phyloP scores from a whole-genome alignment of 2,329 filamentous ascomycete genomes.

The Magnaporthiopsis incrustans region DNA sequence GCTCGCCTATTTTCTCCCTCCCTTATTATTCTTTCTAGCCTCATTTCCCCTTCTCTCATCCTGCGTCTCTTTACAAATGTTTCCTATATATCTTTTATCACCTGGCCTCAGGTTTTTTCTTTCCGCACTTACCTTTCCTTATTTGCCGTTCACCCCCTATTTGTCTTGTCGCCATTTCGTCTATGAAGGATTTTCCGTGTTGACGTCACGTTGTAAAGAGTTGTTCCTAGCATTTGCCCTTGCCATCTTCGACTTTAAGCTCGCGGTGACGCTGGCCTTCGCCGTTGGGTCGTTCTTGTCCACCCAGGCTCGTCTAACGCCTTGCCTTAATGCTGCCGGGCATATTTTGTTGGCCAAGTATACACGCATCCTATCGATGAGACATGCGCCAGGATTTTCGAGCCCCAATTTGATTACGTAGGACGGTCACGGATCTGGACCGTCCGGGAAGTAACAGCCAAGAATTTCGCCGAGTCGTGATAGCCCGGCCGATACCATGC shows the following conservation, averaged over 20 bases:
- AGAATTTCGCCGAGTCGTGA: not conserved
- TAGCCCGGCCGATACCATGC: too few species aligned
- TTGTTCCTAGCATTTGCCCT: not conserved
- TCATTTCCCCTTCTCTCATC: not conserved
- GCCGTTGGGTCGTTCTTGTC: not conserved
- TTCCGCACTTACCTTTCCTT: not conserved
- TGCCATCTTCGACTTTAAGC: not conserved
- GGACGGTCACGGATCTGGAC: not conserved
- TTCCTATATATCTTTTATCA: not conserved
- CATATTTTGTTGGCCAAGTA: not conserved
- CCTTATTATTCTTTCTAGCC: not conserved
- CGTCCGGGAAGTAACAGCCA: not conserved
- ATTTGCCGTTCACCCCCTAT: not conserved
- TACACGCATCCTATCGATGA: not conserved
- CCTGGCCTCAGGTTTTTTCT: not conserved
- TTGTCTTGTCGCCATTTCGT: not conserved
- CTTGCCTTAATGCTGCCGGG: not conserved
- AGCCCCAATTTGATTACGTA: not conserved
- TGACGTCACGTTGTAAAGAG: not conserved
- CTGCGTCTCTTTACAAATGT: slow-evolving; percentile 1
- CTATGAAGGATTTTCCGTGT: not conserved
- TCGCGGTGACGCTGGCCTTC: not conserved
- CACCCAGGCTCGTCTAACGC: not conserved
- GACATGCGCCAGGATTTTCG: not conserved
- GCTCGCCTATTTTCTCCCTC: not conserved